Base-by-base conservation (phyloP, 1,139 yeast genomes). In the Spathaspora sp. region DNA sequence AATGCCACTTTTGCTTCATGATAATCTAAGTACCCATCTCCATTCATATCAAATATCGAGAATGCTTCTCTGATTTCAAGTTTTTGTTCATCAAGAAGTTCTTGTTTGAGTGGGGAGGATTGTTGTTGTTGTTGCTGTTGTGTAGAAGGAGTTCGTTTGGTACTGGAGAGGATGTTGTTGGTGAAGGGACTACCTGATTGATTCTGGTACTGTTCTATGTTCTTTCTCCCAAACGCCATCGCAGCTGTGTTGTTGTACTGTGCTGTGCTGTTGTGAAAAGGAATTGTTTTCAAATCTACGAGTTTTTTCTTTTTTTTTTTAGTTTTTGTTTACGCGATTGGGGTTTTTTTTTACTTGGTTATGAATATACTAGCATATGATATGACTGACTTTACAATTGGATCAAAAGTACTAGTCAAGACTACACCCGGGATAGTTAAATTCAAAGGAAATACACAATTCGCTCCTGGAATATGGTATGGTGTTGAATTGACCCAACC, bases 31-130 rank as follows among this genome's bases (percentile, higher is more conserved):
- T 78, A 80, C 11, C 97, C 96, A 63, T 93, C 99, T 48, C 83
- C 84, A 63, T 93, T 89, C 84, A 89, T 86, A 60, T 93, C 99
- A 64, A 95, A 95, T 39, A 93, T 74, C 43, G 87, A 81, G 63
- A 95, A 95, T 54, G 98, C 99, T 62, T 93, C 98, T 52, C 91
- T 75, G 55, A 93, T 90, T 61, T 93, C 98, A 58, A 87, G 95
- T 55, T 86, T 85, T 63, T 93, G 97, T 58, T 91, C 98, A 46
- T 89, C 91, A 43, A 90, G 74, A 46, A 91, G 73, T 57, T 89
- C 96, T 40, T 72, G 72, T 56, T 81, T 81, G 55, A 81, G 59
- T n/a, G n/a, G n/a, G n/a, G n/a, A 52, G 16, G 37, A 17, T 15
- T 16, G 23, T 11, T 26, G 29, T 26, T 4, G 29, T 26, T 26